Conservation (phyloP, 2,329 filamentous ascomycete species). For the Alternaria panax region DNA sequence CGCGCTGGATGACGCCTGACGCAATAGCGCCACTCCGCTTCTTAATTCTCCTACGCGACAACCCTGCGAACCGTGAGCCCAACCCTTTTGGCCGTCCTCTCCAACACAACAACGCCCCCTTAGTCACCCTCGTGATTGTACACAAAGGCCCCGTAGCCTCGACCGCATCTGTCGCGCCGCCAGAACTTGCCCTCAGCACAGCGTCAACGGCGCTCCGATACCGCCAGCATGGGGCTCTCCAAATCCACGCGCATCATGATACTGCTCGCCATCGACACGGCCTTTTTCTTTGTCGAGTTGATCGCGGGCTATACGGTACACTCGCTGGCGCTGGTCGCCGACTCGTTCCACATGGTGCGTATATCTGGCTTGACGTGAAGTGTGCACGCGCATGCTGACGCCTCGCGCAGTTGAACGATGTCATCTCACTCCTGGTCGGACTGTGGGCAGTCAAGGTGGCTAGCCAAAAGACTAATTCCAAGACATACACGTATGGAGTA, state of each 20-base stretch:
- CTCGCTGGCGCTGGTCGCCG: slow-evolving; percentile 91
- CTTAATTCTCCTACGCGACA: slow-evolving; percentile 4
- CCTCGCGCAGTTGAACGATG: slow-evolving; percentile 81
- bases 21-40: slow-evolving; percentile 5
- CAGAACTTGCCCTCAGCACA: neutral
- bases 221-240: slow-evolving; percentile 76
- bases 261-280: slow-evolving; percentile 86
- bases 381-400: slow-evolving; percentile 21
- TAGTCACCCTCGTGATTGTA: neutral
- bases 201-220: slow-evolving; percentile 12
- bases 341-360: slow-evolving; percentile 96
- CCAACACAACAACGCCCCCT: neutral
- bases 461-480: slow-evolving; percentile 78
- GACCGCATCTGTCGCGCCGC: neutral
- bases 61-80: slow-evolving; percentile 1
- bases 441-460: slow-evolving; percentile 94
- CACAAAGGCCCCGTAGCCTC: neutral
- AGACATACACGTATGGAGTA: slow-evolving; percentile 94
- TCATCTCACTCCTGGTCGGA: slow-evolving; percentile 89
- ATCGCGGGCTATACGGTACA: slow-evolving; percentile 82
- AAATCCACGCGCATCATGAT: slow-evolving; percentile 92
- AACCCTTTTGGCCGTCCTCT: neutral
- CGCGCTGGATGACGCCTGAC: slow-evolving; percentile 8
- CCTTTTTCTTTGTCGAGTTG: slow-evolving; percentile 91
- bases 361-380: neutral